A percentile compares a stretch with the other conserved stretches of the same genome.
phyloP scores from a whole-genome alignment of 1,284 basidiomycete genomes.

The Mrakiaceae sp. region DNA sequence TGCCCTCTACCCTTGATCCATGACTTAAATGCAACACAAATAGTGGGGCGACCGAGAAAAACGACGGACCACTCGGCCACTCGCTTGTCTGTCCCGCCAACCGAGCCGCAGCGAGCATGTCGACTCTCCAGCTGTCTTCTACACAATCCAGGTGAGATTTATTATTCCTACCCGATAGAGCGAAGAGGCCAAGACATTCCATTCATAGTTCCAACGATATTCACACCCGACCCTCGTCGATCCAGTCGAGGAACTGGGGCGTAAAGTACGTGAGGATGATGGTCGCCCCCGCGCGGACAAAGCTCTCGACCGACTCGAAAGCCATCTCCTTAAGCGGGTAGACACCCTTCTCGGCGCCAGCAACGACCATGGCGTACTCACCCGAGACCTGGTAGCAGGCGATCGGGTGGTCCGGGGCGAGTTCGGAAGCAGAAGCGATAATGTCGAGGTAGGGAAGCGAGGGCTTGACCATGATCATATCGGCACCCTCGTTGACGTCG shows the following conservation, averaged over 20 bases:
- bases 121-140: no score
- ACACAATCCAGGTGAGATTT: no score
- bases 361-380: conserved; percentile 93
- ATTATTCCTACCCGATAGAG: no score
- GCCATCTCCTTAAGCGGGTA: conserved; percentile 88
- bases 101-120: no score
- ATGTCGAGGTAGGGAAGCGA: conserved; percentile 93
- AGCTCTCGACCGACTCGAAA: conserved; percentile 79
- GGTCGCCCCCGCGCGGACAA: conserved; percentile 83
- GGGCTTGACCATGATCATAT: conserved; percentile 99
- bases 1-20: no score
- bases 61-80: no score
- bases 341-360: conserved; percentile 83
- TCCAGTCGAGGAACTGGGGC: conserved; percentile 86
- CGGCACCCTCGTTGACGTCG: conserved; percentile 86
- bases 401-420: conserved; percentile 75
- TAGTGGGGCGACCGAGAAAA: no score
- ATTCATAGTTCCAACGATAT: neutral
- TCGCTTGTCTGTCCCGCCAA: no score
- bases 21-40: no score
- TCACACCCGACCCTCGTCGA: conserved; percentile 39
- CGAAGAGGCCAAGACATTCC: neutral
- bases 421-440: conserved; percentile 71
- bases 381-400: conserved; percentile 96
- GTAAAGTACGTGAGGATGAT: conserved; percentile 91